Base-by-base conservation (phyloP, 2,329 filamentous ascomycete genomes). In the Allantophomopsis cytisporea region DNA sequence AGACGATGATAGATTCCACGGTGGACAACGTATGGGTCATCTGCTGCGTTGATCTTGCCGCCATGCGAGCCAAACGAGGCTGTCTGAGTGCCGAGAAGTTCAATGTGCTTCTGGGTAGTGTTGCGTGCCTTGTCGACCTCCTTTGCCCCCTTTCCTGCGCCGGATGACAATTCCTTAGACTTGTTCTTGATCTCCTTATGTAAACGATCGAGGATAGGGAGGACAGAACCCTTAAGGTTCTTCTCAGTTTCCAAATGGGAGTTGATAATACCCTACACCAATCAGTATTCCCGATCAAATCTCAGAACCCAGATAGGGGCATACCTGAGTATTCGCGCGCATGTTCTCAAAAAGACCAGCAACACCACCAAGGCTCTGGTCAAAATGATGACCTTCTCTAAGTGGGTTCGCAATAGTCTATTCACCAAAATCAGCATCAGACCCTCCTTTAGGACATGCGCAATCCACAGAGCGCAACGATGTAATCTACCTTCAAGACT, bases 161-260 rank as follows among this genome's bases (percentile, higher is more conserved):
- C 88, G 45, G 77, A 71, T 34, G 74, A 71, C 37, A 98, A 72
- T 62, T 95, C 88, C 68, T 96, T 96, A 46, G 76, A 71, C 68
- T 96, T 96, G 65, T 83, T 79, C 72, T 96, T 98, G 68, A 98
- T 91, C 60, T 96, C 91, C 58, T 85, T 80, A 65, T 96, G 88
- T 37, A 98, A 69, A 39, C 87, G 82, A 52, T 93, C 85, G 55
- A 98, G 80, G 46, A 89, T 80, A 31, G 89, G 91, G 15, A 94
- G 69, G 21, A 96, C 83, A 12, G 80, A 79, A 43, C 79, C 80
- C 62, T 89, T 94, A 49, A 98, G 71, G 50, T 78, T 84, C 68
- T 91, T 91, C 51, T 91, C 87, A 5, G 88, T 94, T 59, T 96
- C 89, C 51, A 80, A 65, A 59, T 95, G 89, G 55, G 83, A 80